phyloP scores from a whole-genome alignment of 495 filamentous ascomycete species.

The Penicillium canescens region DNA sequence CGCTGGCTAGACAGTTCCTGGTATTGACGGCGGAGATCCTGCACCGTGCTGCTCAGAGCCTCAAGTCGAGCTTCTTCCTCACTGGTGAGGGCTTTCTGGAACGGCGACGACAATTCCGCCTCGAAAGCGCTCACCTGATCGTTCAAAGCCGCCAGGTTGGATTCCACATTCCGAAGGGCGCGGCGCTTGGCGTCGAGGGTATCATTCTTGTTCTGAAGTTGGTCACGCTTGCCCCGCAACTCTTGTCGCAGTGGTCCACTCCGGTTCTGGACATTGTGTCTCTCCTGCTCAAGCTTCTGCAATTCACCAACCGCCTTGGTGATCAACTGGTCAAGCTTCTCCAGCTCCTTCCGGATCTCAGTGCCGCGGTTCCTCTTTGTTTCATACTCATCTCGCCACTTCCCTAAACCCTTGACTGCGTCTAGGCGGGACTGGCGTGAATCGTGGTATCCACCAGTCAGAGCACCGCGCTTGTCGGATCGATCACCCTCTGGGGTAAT shows the following conservation, averaged over 20 bases:
- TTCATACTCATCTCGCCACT: slow-evolving; percentile 74
- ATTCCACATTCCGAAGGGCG: slow-evolving; percentile 71
- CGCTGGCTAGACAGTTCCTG: slow-evolving; percentile 71
- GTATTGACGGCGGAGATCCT: slow-evolving; percentile 71
- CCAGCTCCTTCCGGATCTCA: slow-evolving; percentile 66
- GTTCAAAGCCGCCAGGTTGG: slow-evolving; percentile 69
- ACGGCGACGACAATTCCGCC: slow-evolving; percentile 77
- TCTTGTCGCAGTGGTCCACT: slow-evolving; percentile 78
- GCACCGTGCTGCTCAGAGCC: slow-evolving; percentile 62
- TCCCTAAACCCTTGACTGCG: slow-evolving; percentile 73
- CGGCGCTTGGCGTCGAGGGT: slow-evolving; percentile 71
- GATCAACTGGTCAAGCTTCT: slow-evolving; percentile 80
- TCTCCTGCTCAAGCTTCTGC: slow-evolving; percentile 79
- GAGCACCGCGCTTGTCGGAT: slow-evolving; percentile 88
- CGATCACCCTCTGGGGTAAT: slow-evolving; percentile 94
- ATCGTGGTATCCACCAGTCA: slow-evolving; percentile 93
- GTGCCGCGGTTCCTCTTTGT: slow-evolving; percentile 54
- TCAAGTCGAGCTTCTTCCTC: slow-evolving; percentile 83
- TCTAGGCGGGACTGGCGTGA: slow-evolving; percentile 78
- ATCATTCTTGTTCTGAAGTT: slow-evolving; percentile 72
- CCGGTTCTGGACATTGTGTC: slow-evolving; percentile 75
- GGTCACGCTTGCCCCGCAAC: slow-evolving; percentile 65
- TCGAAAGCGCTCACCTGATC: slow-evolving; percentile 73
- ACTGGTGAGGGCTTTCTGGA: slow-evolving; percentile 84
- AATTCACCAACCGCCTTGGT: slow-evolving; percentile 77